Base-by-base conservation (phyloP, 2,329 filamentous ascomycete genomes). In the Nannizzia gypsea region DNA sequence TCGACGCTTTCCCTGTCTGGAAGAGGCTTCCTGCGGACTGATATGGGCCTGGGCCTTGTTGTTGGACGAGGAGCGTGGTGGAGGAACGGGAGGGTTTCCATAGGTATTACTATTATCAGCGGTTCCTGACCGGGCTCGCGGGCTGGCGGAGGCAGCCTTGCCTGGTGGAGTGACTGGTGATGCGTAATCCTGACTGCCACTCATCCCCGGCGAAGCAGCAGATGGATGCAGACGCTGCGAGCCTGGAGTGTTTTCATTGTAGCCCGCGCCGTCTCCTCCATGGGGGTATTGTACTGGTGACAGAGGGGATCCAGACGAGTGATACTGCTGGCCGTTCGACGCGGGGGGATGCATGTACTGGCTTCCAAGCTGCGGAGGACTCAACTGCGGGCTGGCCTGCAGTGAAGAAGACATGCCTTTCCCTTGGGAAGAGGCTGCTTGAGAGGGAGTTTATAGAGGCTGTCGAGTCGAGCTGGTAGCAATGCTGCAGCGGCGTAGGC, bases 41-140 rank as follows among this genome's bases (percentile, higher is more conserved):
- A 76, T 73, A 63, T 75, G 73, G 66, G 66, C 67, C 76, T 75
- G 73, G 66, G 66, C 67, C 76, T 77, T 80, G 64, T 84, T 82
- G 64, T 84, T 87, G 48, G 89, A 93, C 13, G 90, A 95, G 6
- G 88, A 91, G 68, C 90, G 83, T 38, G 89, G 88, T 55, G 88
- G 90, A 59, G 87, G 85, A 66, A 89, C 80, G 24, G 88, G 86
- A 58, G 87, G 83, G 31, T 73, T 73, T 61, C 74, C 76, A 81
- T 83, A 73, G 9, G 9, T 36, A 78, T 82, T 74, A 75, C 31
- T 36, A 78, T 82, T 74, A 75, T 81, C 75, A 59, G 74, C 69
- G 46, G 70, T 68, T 66, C 40, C 65, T 61, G 44, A 71, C 58
- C 60, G 71, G 65, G 57, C 64, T 59, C 58, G 67, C 66, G 61